Evolutionary conservation across 371 early-diverging fungal species (phyloP), one percentile per base, ranked within the genome.

Genomic region (Actinomucor elegans): DNA sequence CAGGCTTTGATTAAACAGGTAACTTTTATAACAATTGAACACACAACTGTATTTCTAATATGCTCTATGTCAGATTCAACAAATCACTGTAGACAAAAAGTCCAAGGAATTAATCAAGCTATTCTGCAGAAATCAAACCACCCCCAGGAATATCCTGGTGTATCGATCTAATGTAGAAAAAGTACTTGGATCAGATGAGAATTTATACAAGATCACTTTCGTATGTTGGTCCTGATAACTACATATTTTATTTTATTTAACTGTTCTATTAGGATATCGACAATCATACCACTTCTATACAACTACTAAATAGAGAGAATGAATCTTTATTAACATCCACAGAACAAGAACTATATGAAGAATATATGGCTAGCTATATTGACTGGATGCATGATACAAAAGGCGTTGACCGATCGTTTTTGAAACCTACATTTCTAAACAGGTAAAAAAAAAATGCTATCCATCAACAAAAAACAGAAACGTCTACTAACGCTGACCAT

Each of bases 351-450:
- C 80, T 79, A 34, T 96, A 96, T 89, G 88, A 91, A 24, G 78
- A 88, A 52, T 96, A 96, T 47, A 86, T 96, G 18, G 87, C 92
- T 52, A 87, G 86, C 42, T 96, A 90, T 55, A 86, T 94, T 32
- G 66, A 83, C 44, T 69, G 86, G 66, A 82, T 79, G 21, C 48
- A 61, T 26, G 82, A 83, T 4, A 90, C 90, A 0, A 81, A 85
- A 55, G 89, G 86, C 10, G 80, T 88, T 9, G 65, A 80, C 8
- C 65, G 60, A 10, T 64, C 63, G 4, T 21, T 34, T 15, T 55
- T 70, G 42, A 77, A 71, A 42, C 66, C 60, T 15, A 79, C 91
- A 29, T 89, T 91, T 59, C 57, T 91, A 59, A 73, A 73, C 54
- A 77, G 88, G 54, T 73, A 71, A 68, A 37, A 7, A 0, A 8